These are phyloP conservation scores for Friedmanniomyces simplex DNA, from an alignment of 495 filamentous ascomycete species.

Conservation along the genomic window DNA sequence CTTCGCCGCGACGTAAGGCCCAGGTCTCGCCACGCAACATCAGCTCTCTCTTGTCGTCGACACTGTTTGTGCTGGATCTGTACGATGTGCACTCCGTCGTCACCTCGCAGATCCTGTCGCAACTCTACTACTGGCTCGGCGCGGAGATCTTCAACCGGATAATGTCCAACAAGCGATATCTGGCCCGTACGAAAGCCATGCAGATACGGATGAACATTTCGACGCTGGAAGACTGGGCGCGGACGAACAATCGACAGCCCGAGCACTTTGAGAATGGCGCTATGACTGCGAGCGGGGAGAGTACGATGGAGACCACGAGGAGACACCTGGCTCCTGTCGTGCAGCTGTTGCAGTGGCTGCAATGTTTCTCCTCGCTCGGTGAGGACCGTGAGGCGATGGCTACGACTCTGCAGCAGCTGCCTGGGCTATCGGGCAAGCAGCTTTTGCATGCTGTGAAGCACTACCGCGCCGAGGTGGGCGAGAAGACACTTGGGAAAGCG, in stretches of 20 bases:
- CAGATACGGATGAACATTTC: slow-evolving; percentile 99
- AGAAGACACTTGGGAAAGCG: slow-evolving; percentile 77
- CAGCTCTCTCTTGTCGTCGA: slow-evolving; percentile 92
- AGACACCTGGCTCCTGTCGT: slow-evolving; percentile 82
- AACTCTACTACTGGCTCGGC: slow-evolving; percentile 92
- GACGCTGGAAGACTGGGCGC: slow-evolving; percentile 88
- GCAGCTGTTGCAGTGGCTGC: slow-evolving; percentile 93
- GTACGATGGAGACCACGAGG: slow-evolving; percentile 67
- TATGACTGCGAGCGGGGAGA: slow-evolving; percentile 76
- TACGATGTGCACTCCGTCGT: slow-evolving; percentile 99
- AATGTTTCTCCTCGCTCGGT: slow-evolving; percentile 92
- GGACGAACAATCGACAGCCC: slow-evolving; percentile 82
- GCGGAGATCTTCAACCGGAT: slow-evolving; percentile 97
- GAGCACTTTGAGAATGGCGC: slow-evolving; percentile 94
- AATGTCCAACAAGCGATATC: slow-evolving; percentile 87
- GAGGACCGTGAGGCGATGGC: slow-evolving; percentile 82
- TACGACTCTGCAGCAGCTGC: slow-evolving; percentile 76
- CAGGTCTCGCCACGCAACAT: slow-evolving; percentile 90
- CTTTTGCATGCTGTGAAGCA: slow-evolving; percentile 87
- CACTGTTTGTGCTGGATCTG: slow-evolving; percentile 91
- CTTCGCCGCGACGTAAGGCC: slow-evolving; percentile 86
- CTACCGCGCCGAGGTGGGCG: slow-evolving; percentile 89
- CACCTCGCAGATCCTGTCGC: slow-evolving; percentile 78
- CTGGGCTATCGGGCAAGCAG: slow-evolving; percentile 72
- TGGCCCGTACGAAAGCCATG: slow-evolving; percentile 97